Percentiles rank a stretch among this genome's conserved stretches.
phyloP scores from a whole-genome alignment of 2,329 filamentous ascomycete species.

The Pseudocercospora eumusae region DNA sequence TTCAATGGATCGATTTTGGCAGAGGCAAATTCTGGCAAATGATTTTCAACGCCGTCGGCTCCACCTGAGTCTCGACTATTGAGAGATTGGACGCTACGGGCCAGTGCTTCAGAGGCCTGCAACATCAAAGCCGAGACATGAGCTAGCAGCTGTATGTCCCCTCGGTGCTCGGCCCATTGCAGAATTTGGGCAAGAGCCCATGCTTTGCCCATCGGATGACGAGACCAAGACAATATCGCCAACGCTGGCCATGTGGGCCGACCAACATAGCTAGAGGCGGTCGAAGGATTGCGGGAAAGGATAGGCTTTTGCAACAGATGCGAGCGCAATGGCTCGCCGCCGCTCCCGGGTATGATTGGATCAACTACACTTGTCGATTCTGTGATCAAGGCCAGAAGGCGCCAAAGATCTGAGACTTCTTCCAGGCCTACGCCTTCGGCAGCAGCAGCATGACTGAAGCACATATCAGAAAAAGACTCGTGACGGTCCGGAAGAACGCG shows the following conservation, averaged over 20 bases:
- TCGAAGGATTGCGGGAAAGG: slow-evolving; percentile 18
- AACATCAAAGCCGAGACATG: slow-evolving; percentile 63
- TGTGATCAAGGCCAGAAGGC: slow-evolving; percentile 74
- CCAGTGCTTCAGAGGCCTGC: slow-evolving; percentile 41
- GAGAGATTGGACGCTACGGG: not conserved
- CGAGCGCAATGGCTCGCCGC: not conserved
- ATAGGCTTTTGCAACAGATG: slow-evolving; percentile 9
- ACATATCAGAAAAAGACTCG: slow-evolving; percentile 62
- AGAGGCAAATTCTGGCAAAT: not conserved
- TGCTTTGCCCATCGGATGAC: slow-evolving; percentile 56
- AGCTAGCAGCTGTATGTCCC: slow-evolving; percentile 67
- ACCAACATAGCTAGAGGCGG: slow-evolving; percentile 9
- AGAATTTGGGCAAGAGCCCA: slow-evolving; percentile 62
- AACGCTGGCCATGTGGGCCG: not conserved
- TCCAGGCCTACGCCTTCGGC: slow-evolving; percentile 69
- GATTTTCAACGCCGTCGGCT: not conserved
- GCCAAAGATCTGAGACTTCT: slow-evolving; percentile 82
- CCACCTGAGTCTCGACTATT: not conserved
- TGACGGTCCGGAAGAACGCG: slow-evolving; percentile 75
- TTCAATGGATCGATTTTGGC: not conserved
- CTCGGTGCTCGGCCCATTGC: slow-evolving; percentile 59
- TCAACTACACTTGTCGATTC: slow-evolving; percentile 58
- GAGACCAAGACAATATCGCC: slow-evolving; percentile 19
- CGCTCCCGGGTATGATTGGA: not conserved
- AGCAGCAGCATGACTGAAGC: slow-evolving; percentile 77